Evolutionary conservation across 2,329 filamentous ascomycete species (phyloP).

Genomic region (Zelopaecilomyces penicillatus): DNA sequence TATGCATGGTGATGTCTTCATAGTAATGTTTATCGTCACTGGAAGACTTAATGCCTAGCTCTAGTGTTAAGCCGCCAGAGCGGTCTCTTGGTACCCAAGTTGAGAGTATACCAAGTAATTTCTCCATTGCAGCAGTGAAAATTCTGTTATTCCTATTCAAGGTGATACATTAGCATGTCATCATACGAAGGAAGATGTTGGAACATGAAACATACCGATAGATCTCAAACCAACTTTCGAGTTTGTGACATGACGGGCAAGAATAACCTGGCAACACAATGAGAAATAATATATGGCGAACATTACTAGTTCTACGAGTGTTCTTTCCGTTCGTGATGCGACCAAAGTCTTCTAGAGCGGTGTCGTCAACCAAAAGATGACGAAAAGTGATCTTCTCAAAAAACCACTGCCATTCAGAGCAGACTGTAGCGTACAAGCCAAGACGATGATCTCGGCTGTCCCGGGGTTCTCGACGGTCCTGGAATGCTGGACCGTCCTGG

Average conservation of each 20-base stretch:
- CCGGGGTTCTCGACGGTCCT: no score
- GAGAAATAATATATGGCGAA: conserved; percentile 4
- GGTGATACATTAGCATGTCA: conserved; percentile 1
- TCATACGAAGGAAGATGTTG: background rate
- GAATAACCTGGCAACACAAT: conserved; percentile 5
- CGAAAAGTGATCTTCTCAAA: conserved; percentile 7
- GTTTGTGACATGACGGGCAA: conserved; percentile 6
- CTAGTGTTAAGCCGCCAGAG: conserved; percentile 5
- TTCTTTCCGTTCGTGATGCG: conserved; percentile 4
- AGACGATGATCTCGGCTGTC: background rate
- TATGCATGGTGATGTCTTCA: conserved; percentile 1
- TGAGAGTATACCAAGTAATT: conserved; percentile 3
- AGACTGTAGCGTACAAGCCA: conserved; percentile 4
- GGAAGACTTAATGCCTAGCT: conserved; percentile 3
- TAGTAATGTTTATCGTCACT: conserved; percentile 6
- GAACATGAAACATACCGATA: conserved; percentile 7
- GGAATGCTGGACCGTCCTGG: background rate
- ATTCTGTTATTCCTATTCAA: conserved; percentile 3
- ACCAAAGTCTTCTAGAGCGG: conserved; percentile 2
- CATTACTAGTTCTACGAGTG: background rate
- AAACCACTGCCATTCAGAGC: conserved; percentile 5
- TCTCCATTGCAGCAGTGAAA: conserved; percentile 2
- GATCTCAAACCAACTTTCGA: conserved; percentile 6
- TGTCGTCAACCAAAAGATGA: conserved; percentile 4
- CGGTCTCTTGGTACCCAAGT: conserved; percentile 3